A percentile compares a stretch with the other conserved stretches of the same genome.
Conservation (phyloP, 768 basidiomycete species). For the Serpula lacrymans region DNA sequence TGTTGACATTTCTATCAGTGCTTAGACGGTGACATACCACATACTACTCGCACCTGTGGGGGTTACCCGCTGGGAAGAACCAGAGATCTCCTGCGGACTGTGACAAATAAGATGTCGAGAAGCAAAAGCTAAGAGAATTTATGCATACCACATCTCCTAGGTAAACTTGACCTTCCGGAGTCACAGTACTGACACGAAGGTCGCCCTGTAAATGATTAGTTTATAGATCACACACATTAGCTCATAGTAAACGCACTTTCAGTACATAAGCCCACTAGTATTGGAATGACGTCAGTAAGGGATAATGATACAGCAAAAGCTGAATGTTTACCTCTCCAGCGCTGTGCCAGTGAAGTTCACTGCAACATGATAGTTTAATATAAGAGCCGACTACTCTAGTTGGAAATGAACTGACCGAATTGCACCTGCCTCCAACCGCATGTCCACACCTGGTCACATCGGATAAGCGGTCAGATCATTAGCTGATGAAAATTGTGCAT, state of each 20-base stretch:
- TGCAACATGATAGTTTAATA: constrained; percentile 12
- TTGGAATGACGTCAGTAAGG: not conserved
- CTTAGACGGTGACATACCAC: not conserved
- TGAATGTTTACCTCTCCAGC: constrained; percentile 24
- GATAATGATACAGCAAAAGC: not conserved
- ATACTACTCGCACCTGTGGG: constrained; percentile 32
- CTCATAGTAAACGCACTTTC: constrained; percentile 23
- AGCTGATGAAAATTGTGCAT: too few relatives aligned
- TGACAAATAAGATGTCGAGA: constrained; percentile 11
- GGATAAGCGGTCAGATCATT: too few relatives aligned
- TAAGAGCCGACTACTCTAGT: not conserved
- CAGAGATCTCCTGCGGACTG: constrained; percentile 45
- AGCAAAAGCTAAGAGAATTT: not conserved
- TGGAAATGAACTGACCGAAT: constrained; percentile 28
- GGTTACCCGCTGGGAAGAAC: constrained; percentile 57
- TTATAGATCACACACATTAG: not conserved
- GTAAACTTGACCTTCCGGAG: constrained; percentile 49
- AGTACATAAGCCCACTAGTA: constrained; percentile 52
- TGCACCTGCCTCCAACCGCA: constrained; percentile 40
- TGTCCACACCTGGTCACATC: constrained; percentile 38
- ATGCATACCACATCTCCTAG: constrained; percentile 49
- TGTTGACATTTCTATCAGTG: constrained; percentile 3
- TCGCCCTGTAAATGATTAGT: constrained; percentile 32
- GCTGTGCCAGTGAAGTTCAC: constrained; percentile 44
- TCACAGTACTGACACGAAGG: constrained; percentile 46